phyloP scores from a whole-genome alignment of 1,284 basidiomycete species.

The Pisolithus thermaeus region DNA sequence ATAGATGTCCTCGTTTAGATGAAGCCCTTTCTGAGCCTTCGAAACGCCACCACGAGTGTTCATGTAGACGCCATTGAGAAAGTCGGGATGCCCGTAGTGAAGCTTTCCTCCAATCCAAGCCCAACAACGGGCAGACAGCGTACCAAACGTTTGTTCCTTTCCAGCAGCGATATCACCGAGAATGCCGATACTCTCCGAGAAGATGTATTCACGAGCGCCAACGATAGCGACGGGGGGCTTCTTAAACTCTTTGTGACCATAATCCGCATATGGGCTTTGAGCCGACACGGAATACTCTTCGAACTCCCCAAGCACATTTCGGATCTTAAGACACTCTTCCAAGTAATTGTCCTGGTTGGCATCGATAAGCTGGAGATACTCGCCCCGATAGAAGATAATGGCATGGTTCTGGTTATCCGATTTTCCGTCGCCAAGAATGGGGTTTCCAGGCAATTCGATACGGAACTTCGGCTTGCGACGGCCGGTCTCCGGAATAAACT shows the following conservation, averaged over 20 bases:
- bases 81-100: slow-evolving; percentile 99
- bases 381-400: slow-evolving; percentile 98
- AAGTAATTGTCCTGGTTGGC: slow-evolving; percentile 99
- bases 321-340: slow-evolving; percentile 98
- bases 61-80: slow-evolving; percentile 98
- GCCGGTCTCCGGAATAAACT: slow-evolving; percentile 87
- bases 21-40: slow-evolving; percentile 97
- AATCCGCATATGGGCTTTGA: slow-evolving; percentile 88
- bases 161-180: slow-evolving; percentile 97
- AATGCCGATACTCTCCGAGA: slow-evolving; percentile 99
- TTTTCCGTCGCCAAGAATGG: slow-evolving; percentile 98
- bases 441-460: slow-evolving; percentile 97
- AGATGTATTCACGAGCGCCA: slow-evolving; percentile 98
- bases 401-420: slow-evolving; percentile 99
- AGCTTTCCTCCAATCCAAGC: slow-evolving; percentile 98
- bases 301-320: slow-evolving; percentile 97
- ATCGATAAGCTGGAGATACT: slow-evolving; percentile 98
- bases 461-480: slow-evolving; percentile 95
- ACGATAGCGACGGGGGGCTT: slow-evolving; percentile 93
- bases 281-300: slow-evolving; percentile 87
- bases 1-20: slow-evolving; percentile 99
- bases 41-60: slow-evolving; percentile 97
- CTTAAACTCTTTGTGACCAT: slow-evolving; percentile 83
- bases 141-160: slow-evolving; percentile 99
- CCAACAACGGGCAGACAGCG: slow-evolving; percentile 89